These are phyloP conservation scores for Toxicodendron radicans DNA, from an alignment of 345 rosid species.

Conservation along the genomic window DNA sequence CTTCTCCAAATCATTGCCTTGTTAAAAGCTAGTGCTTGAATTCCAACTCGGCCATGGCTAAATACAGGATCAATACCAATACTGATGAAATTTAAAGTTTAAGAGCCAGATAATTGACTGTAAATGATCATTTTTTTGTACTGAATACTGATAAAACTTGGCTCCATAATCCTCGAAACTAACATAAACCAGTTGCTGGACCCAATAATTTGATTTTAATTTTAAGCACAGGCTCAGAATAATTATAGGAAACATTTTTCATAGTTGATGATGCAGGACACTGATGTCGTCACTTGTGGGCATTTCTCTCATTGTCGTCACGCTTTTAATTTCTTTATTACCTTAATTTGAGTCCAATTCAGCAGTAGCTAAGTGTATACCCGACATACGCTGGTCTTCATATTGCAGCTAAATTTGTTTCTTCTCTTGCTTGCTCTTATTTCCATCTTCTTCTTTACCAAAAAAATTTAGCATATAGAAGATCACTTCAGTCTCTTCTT, in stretches of 20 bases:
- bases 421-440: background rate
- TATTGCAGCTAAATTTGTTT: constrained; percentile 3
- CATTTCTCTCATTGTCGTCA: constrained; percentile 25
- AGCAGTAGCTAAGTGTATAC: background rate
- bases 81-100: background rate
- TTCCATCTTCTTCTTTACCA: background rate
- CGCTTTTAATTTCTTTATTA: constrained; percentile 17
- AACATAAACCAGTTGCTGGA: background rate
- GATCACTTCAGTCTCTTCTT: background rate
- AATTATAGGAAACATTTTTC: background rate
- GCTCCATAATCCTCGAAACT: too few relatives aligned
- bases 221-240: background rate
- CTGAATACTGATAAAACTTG: background rate
- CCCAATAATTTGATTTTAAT: background rate
- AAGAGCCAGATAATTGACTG: background rate
- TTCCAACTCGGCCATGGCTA: background rate
- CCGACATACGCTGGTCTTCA: constrained; percentile 11
- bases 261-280: constrained; percentile 10
- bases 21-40: too few relatives aligned
- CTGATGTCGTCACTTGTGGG: constrained; percentile 25
- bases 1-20: background rate
- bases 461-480: too few relatives aligned
- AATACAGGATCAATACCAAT: background rate
- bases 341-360: background rate
- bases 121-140: background rate